Conservation (phyloP, 768 basidiomycete species). For the Boletus rufocinnamomeus region DNA sequence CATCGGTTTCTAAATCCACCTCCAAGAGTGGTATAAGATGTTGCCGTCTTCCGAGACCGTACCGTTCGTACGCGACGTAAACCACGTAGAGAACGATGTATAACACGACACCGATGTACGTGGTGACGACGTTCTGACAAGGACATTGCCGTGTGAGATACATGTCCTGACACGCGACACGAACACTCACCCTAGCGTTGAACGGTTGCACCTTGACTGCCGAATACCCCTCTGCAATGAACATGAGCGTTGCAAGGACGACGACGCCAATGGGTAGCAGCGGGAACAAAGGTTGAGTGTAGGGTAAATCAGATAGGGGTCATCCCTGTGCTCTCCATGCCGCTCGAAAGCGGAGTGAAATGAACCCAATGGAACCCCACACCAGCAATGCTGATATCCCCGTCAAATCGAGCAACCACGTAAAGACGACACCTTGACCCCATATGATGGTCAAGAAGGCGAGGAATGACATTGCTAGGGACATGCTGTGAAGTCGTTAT, state of each 20-base stretch:
- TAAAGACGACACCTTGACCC: constrained; percentile 56
- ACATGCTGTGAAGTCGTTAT: constrained; percentile 37
- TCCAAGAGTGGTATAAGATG: constrained; percentile 46
- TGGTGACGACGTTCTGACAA: constrained; percentile 53
- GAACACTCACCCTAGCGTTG: constrained; percentile 38
- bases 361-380: constrained; percentile 60
- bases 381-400: constrained; percentile 69
- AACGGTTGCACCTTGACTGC: constrained; percentile 48
- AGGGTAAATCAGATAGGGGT: constrained; percentile 55
- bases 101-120: constrained; percentile 52
- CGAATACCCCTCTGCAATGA: constrained; percentile 56
- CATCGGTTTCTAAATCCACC: constrained; percentile 55
- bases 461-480: constrained; percentile 49
- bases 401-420: constrained; percentile 62
- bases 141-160: background rate
- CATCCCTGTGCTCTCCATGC: constrained; percentile 59
- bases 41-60: constrained; percentile 27
- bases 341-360: constrained; percentile 61
- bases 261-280: constrained; percentile 53
- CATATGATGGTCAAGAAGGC: constrained; percentile 61
- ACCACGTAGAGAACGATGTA: constrained; percentile 49
- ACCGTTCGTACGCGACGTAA: constrained; percentile 43
- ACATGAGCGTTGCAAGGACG: constrained; percentile 51
- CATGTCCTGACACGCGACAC: background rate
- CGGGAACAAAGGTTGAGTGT: constrained; percentile 56